phyloP scores from a whole-genome alignment of 257 asterid species.

The Nicotiana obtusifolia region DNA sequence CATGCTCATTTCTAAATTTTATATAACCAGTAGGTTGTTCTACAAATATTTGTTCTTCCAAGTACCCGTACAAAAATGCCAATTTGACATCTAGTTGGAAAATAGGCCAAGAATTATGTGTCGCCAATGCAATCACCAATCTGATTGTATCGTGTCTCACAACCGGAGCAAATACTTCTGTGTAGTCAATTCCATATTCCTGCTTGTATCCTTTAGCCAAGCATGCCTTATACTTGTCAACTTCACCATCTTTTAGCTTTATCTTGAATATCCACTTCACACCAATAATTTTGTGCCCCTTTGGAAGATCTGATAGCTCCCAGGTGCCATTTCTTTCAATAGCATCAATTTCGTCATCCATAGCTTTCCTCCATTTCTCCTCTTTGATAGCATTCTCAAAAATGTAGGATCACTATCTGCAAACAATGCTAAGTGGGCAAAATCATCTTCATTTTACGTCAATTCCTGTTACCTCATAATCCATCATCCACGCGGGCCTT shows the following conservation, averaged over 20 bases:
- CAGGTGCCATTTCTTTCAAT: background rate
- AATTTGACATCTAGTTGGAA: background rate
- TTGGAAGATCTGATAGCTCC: background rate
- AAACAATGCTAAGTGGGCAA: too few species aligned
- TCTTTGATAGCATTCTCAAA: too few species aligned
- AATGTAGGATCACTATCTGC: too few species aligned
- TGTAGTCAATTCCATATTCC: background rate
- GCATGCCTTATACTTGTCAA: constrained; percentile 13
- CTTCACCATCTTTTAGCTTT: background rate
- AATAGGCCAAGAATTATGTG: background rate
- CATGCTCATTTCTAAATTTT: background rate
- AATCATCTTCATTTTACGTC: too few species aligned
- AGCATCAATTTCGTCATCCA: background rate
- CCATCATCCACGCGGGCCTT: too few species aligned
- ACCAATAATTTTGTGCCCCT: background rate
- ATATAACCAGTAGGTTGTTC: background rate
- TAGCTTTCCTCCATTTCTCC: background rate
- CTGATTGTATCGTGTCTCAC: too few species aligned
- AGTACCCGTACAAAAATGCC: background rate
- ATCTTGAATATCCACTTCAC: background rate
- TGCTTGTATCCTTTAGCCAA: background rate
- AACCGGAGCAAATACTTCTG: too few species aligned
- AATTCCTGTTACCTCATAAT: too few species aligned
- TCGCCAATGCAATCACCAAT: background rate
- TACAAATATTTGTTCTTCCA: background rate